These are phyloP conservation scores for Pythium grandisporangium DNA, from an alignment of 352 stramenopile species.

Conservation along the genomic window DNA sequence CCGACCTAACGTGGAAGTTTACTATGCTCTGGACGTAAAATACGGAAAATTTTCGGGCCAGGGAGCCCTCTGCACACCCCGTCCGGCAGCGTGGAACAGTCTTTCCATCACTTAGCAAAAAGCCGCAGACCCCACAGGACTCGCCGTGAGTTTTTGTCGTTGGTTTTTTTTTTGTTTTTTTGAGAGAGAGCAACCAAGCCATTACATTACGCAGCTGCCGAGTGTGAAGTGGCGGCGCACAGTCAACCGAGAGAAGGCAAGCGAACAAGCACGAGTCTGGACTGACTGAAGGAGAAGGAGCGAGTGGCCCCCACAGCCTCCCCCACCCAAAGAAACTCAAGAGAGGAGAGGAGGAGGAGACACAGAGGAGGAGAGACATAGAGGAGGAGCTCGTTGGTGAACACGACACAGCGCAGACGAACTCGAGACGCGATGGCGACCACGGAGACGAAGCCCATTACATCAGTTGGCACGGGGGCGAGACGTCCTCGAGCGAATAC, in stretches of 20 bases:
- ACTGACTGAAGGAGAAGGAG: too few relatives aligned
- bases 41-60: slow-evolving; percentile 5
- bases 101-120: slow-evolving; percentile 56
- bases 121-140: slow-evolving; percentile 16
- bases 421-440: neutral
- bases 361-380: neutral
- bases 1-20: neutral
- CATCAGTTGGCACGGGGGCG: slow-evolving; percentile 1
- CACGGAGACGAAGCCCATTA: neutral
- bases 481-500: slow-evolving; percentile 12
- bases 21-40: slow-evolving; percentile 13
- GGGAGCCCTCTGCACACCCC: neutral
- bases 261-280: too few relatives aligned
- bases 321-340: neutral
- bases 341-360: slow-evolving; percentile 1
- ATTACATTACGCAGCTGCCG: too few relatives aligned
- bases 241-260: too few relatives aligned
- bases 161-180: too few relatives aligned
- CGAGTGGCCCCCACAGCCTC: too few relatives aligned
- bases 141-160: neutral
- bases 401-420: neutral
- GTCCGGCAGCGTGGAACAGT: slow-evolving; percentile 23
- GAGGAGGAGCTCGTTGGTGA: neutral
- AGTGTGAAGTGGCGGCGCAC: neutral
- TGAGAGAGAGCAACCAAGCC: too few relatives aligned